Evolutionary conservation across 345 rosid genomes (phyloP).

Genomic region (Rhodamnia argentea): DNA sequence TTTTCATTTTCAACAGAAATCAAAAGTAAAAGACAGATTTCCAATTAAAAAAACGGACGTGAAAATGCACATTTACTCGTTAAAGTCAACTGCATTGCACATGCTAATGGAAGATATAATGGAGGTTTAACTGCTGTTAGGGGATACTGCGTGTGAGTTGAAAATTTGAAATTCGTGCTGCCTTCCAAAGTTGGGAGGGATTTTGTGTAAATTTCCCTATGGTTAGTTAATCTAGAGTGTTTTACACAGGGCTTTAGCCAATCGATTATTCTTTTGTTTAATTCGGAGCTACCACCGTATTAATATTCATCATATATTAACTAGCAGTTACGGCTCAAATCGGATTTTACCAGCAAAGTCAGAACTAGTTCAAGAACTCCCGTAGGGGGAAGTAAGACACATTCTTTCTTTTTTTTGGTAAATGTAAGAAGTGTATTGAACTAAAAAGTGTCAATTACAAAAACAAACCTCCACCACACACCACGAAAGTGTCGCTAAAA

Average conservation of each 20-base stretch:
- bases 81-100: neutral
- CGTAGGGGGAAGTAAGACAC: neutral
- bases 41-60: neutral
- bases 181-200: neutral
- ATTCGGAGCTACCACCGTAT: neutral
- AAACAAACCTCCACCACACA: no score
- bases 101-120: neutral
- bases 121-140: neutral
- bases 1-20: neutral
- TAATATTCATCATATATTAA: neutral
- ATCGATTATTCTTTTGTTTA: neutral
- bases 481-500: no score
- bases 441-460: no score
- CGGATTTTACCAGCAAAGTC: neutral
- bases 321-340: neutral
- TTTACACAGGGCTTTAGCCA: neutral
- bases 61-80: neutral
- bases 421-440: no score
- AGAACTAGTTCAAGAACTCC: neutral
- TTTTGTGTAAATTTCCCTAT: neutral
- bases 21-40: neutral
- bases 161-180: neutral
- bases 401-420: neutral
- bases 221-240: neutral
- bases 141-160: neutral